Conservation (phyloP, 352 stramenopile species). For the Globisporangium sylvaticum region DNA sequence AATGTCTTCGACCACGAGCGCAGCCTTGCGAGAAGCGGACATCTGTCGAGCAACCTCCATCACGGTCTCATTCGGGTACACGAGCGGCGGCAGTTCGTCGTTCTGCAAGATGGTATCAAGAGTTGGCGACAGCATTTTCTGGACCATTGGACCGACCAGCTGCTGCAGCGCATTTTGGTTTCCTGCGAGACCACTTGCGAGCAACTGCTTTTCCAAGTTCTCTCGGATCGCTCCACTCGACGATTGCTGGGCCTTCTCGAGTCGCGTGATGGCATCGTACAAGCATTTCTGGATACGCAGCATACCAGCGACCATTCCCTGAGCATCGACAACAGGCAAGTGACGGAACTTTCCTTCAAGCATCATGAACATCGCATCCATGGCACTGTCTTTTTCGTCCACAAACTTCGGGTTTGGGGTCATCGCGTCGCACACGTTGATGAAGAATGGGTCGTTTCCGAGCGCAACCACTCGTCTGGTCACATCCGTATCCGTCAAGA, state of each 20-base stretch:
- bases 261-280: constrained; percentile 96
- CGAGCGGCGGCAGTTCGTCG: constrained; percentile 70
- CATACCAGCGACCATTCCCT: constrained; percentile 92
- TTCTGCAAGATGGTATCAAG: constrained; percentile 80
- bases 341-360: constrained; percentile 93
- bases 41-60: constrained; percentile 87
- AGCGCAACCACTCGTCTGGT: constrained; percentile 81
- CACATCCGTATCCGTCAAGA: constrained; percentile 94
- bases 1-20: constrained; percentile 73
- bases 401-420: constrained; percentile 88
- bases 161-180: constrained; percentile 68
- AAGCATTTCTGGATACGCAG: constrained; percentile 98
- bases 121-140: constrained; percentile 83
- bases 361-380: constrained; percentile 91
- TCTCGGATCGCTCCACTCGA: constrained; percentile 69
- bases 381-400: constrained; percentile 83
- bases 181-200: constrained; percentile 46
- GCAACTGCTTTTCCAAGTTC: constrained; percentile 74
- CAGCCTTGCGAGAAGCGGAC: constrained; percentile 76
- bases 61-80: constrained; percentile 71
- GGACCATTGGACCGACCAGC: constrained; percentile 76
- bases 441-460: constrained; percentile 82
- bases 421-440: constrained; percentile 83
- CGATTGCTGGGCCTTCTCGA: constrained; percentile 89
- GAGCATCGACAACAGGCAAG: constrained; percentile 91